These are phyloP conservation scores for Thermothelomyces thermophilus DNA, from an alignment of 2,329 filamentous ascomycete genomes.

Conservation along the genomic window DNA sequence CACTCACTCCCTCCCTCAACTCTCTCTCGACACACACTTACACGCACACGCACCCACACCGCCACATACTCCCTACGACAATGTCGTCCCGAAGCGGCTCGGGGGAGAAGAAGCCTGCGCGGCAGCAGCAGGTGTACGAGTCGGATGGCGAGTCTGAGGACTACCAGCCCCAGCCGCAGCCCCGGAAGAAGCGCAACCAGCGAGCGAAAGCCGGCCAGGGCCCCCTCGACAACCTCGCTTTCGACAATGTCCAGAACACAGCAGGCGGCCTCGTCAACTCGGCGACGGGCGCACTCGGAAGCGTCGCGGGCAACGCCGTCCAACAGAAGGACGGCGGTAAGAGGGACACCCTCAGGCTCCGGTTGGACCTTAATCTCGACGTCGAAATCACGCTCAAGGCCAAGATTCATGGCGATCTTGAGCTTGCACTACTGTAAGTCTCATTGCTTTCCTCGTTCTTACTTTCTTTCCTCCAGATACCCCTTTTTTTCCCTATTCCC, in stretches of 20 bases:
- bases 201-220: slow-evolving; percentile 28
- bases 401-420: slow-evolving; percentile 77
- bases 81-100: slow-evolving; percentile 28
- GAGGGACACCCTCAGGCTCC: slow-evolving; percentile 63
- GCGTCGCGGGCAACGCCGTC: slow-evolving; percentile 34
- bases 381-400: slow-evolving; percentile 82
- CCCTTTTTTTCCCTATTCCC: slow-evolving; percentile 6
- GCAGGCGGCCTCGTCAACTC: slow-evolving; percentile 34
- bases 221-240: slow-evolving; percentile 34
- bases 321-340: slow-evolving; percentile 34
- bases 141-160: slow-evolving; percentile 33
- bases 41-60: not conserved
- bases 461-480: slow-evolving; percentile 4
- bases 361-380: slow-evolving; percentile 74
- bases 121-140: slow-evolving; percentile 29
- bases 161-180: slow-evolving; percentile 23
- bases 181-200: slow-evolving; percentile 28
- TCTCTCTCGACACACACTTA: too few relatives aligned
- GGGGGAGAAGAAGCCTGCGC: slow-evolving; percentile 29
- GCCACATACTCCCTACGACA: slow-evolving; percentile 6
- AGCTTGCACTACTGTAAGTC: slow-evolving; percentile 61
- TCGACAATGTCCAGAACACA: slow-evolving; percentile 33
- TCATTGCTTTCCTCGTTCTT: too few relatives aligned
- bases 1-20: not conserved
- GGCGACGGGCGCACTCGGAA: slow-evolving; percentile 37